Evolutionary conservation across 2,329 filamentous ascomycete species (phyloP).

Genomic region (Fusarium buxicola): DNA sequence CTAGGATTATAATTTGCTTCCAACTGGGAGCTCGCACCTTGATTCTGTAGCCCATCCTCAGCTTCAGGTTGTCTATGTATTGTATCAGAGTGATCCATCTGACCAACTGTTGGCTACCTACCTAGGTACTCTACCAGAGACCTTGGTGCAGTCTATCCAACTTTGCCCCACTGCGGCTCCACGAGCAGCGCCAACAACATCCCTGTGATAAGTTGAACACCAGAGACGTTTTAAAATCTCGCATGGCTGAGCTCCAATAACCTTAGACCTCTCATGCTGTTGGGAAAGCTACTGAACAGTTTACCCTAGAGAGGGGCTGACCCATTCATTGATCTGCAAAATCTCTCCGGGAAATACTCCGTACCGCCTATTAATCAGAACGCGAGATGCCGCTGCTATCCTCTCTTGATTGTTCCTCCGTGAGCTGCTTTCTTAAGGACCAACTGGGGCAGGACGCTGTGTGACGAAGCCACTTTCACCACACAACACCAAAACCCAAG

Average conservation of each 20-base stretch:
- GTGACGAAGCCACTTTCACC: slow-evolving; percentile 24
- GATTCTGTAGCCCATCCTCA: neutral
- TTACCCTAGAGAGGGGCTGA: slow-evolving; percentile 36
- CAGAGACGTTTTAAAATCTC: neutral
- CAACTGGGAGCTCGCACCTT: neutral
- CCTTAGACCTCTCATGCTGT: slow-evolving; percentile 1
- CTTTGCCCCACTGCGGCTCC: neutral
- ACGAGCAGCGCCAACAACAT: neutral
- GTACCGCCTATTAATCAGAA: slow-evolving; percentile 37
- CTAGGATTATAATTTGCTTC: neutral
- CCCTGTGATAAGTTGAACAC: neutral
- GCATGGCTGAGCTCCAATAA: slow-evolving; percentile 11
- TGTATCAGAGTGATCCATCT: too few relatives aligned
- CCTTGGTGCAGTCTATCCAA: neutral
- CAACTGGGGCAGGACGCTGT: slow-evolving; percentile 4
- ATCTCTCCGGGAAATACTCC: slow-evolving; percentile 48
- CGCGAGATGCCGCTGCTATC: slow-evolving; percentile 18
- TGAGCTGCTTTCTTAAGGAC: slow-evolving; percentile 7
- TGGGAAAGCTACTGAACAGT: slow-evolving; percentile 19
- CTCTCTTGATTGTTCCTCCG: slow-evolving; percentile 1
- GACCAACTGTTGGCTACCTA: too few relatives aligned
- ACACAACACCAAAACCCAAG: slow-evolving; percentile 6
- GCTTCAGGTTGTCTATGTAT: slow-evolving; percentile 4
- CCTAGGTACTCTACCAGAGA: slow-evolving; percentile 5
- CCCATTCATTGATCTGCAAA: slow-evolving; percentile 29